A percentile compares a stretch with the other conserved stretches of the same genome.
Evolutionary conservation across 1,284 basidiomycete genomes (phyloP).

Genomic region (Xerocomus cyaneibrunnescens): DNA sequence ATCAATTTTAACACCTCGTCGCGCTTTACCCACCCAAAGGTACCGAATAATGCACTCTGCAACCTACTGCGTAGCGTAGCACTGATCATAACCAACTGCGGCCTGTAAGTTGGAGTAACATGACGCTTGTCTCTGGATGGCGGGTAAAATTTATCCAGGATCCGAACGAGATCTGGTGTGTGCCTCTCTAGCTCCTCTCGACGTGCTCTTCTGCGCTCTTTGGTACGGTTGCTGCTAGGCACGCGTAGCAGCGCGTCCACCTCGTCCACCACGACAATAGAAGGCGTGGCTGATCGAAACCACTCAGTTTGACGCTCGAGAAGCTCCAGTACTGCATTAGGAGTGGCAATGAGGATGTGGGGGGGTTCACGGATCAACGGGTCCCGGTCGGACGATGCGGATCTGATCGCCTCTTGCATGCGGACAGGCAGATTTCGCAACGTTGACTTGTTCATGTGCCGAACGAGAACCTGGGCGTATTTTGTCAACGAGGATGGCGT

Average conservation of each 20-base stretch:
- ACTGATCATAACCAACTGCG: conserved; percentile 66
- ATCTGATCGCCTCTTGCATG: conserved; percentile 33
- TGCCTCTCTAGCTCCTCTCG: conserved; percentile 48
- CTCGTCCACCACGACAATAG: conserved; percentile 69
- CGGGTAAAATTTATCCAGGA: conserved; percentile 58
- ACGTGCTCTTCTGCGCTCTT: conserved; percentile 24
- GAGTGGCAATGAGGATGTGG: conserved; percentile 69
- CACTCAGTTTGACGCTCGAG: conserved; percentile 43
- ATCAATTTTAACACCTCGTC: conserved; percentile 48
- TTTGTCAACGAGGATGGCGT: conserved; percentile 36
- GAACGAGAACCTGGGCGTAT: conserved; percentile 61
- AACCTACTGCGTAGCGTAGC: conserved; percentile 64
- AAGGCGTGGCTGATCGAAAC: conserved; percentile 47
- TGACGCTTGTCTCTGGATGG: conserved; percentile 3
- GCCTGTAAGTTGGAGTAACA: conserved; percentile 32
- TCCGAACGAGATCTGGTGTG: conserved; percentile 53
- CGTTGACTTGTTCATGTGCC: conserved; percentile 37
- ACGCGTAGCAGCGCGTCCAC: conserved; percentile 66
- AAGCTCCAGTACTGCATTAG: conserved; percentile 62
- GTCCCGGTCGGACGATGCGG: conserved; percentile 40
- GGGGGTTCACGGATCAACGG: conserved; percentile 49
- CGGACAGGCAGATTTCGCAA: conserved; percentile 26
- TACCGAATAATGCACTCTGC: conserved; percentile 46
- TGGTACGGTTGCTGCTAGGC: conserved; percentile 40
- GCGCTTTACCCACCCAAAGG: conserved; percentile 56